Conservation (phyloP, 345 rosid species). For the Aquilaria yunnanensis region DNA sequence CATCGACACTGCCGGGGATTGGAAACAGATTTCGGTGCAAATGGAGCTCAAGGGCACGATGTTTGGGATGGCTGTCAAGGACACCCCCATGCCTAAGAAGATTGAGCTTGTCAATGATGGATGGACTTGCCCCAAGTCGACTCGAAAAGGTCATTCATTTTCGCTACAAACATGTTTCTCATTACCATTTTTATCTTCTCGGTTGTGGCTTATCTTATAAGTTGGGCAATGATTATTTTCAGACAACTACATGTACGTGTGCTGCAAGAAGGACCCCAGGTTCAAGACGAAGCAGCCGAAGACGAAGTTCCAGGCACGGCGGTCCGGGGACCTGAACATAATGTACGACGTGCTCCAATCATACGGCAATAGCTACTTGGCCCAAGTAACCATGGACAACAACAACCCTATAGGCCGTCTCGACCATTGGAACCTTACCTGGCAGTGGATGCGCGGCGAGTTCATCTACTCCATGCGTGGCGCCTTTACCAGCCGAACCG, state of each 20-base stretch:
- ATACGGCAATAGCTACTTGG: slow-evolving; percentile 60
- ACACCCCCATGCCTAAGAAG: slow-evolving; percentile 63
- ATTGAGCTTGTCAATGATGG: slow-evolving; percentile 60
- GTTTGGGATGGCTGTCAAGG: slow-evolving; percentile 57
- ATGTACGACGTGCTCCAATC: slow-evolving; percentile 68
- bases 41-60: slow-evolving; percentile 61
- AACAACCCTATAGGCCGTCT: slow-evolving; percentile 63
- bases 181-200: not conserved
- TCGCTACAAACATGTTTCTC: not conserved
- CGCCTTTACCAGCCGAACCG: slow-evolving; percentile 57
- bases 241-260: slow-evolving; percentile 64
- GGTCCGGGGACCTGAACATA: slow-evolving; percentile 57
- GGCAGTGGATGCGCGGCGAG: slow-evolving; percentile 95
- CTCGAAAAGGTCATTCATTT: slow-evolving; percentile 31
- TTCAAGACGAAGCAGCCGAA: slow-evolving; percentile 31
- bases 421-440: slow-evolving; percentile 89
- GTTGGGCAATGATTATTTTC: not conserved
- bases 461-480: slow-evolving; percentile 78
- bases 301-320: slow-evolving; percentile 45
- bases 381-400: slow-evolving; percentile 88
- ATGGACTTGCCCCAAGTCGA: slow-evolving; percentile 55
- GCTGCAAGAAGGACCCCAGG: slow-evolving; percentile 76
- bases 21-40: slow-evolving; percentile 47
- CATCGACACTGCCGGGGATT: slow-evolving; percentile 79
- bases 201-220: too few relatives aligned